Conservation (phyloP, 2,329 filamentous ascomycete species). For the Mycogone perniciosa region DNA sequence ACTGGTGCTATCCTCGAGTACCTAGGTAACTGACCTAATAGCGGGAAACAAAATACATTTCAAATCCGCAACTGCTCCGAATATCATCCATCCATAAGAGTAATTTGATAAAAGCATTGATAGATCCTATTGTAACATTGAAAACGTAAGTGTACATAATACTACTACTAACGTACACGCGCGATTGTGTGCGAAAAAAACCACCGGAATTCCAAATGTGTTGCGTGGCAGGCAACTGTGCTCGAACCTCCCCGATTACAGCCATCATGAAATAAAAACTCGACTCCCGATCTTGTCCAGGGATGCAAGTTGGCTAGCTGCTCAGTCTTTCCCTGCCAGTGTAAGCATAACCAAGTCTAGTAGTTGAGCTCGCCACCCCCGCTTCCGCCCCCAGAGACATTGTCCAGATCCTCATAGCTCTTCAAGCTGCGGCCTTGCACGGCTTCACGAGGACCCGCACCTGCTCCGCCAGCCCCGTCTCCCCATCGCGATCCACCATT, state of each 20-base stretch:
- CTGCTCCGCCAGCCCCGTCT: constrained; percentile 68
- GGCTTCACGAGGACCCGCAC: constrained; percentile 81
- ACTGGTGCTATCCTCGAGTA: too few relatives aligned
- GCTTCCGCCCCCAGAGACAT: constrained; percentile 61
- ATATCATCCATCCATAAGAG: background rate
- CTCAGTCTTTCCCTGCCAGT: background rate
- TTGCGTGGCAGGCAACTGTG: background rate
- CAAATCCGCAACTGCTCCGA: background rate
- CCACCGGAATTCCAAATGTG: background rate
- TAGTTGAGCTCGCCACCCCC: constrained; percentile 86
- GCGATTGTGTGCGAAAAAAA: background rate
- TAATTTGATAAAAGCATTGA: background rate
- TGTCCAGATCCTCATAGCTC: constrained; percentile 96
- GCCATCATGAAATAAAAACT: background rate
- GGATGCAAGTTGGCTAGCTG: background rate
- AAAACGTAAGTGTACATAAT: background rate
- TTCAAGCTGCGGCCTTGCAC: constrained; percentile 89
- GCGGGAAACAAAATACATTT: background rate
- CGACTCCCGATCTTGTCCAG: background rate
- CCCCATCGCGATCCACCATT: constrained; percentile 57
- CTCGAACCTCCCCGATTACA: background rate
- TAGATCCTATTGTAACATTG: background rate
- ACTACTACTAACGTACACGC: background rate
- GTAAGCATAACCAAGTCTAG: constrained; percentile 39
- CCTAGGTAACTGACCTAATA: background rate